Conservation (phyloP, 805 yeast genomes). For the Cyberlindnera amylophila region DNA sequence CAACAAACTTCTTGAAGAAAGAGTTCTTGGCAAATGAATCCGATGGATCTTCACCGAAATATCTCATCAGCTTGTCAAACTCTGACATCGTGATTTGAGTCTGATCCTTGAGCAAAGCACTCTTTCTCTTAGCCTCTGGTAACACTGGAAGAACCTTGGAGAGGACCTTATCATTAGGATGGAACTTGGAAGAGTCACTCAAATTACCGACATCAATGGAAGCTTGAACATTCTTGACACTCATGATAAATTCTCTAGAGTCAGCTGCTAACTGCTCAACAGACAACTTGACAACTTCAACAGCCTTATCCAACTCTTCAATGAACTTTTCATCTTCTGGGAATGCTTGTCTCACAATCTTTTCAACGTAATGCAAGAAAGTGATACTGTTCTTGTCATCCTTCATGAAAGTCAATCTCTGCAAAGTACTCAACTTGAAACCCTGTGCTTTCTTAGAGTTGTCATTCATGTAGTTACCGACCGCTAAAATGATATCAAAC, state of each 20-base stretch:
- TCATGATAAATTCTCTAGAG: conserved; percentile 48
- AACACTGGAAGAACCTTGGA: conserved; percentile 49
- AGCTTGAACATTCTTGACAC: conserved; percentile 47
- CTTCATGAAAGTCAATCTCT: conserved; percentile 66
- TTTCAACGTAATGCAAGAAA: conserved; percentile 72
- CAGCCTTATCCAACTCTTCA: conserved; percentile 52
- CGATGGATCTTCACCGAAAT: conserved; percentile 65
- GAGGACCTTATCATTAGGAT: conserved; percentile 62
- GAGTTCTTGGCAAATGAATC: conserved; percentile 51
- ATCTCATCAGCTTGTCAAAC: conserved; percentile 57
- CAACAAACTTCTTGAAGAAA: conserved; percentile 59
- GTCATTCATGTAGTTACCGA: conserved; percentile 81
- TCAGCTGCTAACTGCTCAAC: conserved; percentile 61
- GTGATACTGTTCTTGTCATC: conserved; percentile 64
- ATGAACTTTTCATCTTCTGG: conserved; percentile 61
- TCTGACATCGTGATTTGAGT: conserved; percentile 46
- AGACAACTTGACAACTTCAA: conserved; percentile 55
- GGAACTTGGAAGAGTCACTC: conserved; percentile 57
- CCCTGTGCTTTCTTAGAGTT: conserved; percentile 64
- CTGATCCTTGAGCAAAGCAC: conserved; percentile 48
- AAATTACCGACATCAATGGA: conserved; percentile 61
- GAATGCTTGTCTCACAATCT: conserved; percentile 57
- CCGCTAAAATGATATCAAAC: conserved; percentile 61
- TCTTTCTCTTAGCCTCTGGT: conserved; percentile 51
- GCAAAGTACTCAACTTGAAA: conserved; percentile 64